Base-by-base conservation (phyloP, 495 filamentous ascomycete genomes). In the Hyaloscypha variabilis region DNA sequence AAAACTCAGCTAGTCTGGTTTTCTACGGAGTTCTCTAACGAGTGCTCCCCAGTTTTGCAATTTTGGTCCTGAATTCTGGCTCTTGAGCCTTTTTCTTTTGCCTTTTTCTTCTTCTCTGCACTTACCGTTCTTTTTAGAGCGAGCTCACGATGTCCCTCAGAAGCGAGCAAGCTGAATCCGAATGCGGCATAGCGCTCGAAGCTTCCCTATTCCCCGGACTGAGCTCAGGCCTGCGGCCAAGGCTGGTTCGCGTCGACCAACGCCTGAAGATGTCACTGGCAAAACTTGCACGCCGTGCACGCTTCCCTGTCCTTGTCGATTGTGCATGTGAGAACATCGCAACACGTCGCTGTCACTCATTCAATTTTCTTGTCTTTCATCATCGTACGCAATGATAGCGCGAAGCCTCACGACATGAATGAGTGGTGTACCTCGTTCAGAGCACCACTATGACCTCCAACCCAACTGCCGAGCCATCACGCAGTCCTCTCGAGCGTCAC, bases 381-480 rank as follows among this genome's bases (percentile, higher is more conserved):
- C 17, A 11, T 17, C 39, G 19, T 34, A 13, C 31, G 13, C 6
- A 46, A 46, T 46, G 39, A 46, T 8, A 17, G 39, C 39, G 39
- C 39, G 17, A 46, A 19, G n/a, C n/a, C n/a, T 46, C 39, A 46
- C 10, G 11, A 46, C 39, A 4, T 46, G 52, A 39, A 54, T 57
- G 52, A 39, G 34, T 49, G n/a, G 34, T 49, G 29, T 39, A 54
- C 46, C 64, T 61, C 46, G 56, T 60, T 50, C 24, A 61, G 64
- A 71, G 68, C 58, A 21, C 21, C 19, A 69, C 53, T 49, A 72
- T 72, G 69, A 62, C 55, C 51, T 64, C 69, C 13, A 61, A 36
- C 49, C 24, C 53, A 34, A 56, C 67, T 62, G 61, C 55, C 25
- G 54, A 25, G 51, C 51, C 29, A 29, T 29, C 25, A 21, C 10